Conservation (phyloP, 192 early-diverging fungal species). For the Thamnidium elegans region DNA sequence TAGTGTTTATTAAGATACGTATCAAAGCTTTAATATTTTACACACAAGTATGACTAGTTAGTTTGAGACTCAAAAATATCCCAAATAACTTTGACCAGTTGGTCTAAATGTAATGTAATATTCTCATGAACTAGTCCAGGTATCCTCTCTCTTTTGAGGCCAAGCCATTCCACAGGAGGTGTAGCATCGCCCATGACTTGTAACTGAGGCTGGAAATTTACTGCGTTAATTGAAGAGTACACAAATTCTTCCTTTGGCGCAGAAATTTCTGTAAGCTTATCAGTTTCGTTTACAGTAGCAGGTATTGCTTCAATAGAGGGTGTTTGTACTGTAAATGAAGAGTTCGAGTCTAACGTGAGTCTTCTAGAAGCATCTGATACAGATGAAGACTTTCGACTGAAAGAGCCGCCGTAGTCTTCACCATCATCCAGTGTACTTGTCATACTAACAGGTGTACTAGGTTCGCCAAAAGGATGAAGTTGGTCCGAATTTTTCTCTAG, state of each 20-base stretch:
- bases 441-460: neutral
- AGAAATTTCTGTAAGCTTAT: neutral
- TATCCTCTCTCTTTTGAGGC: conserved; percentile 41
- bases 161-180: conserved; percentile 53
- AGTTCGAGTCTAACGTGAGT: too few species aligned
- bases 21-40: too few species aligned
- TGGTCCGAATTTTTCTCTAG: conserved; percentile 6
- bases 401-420: neutral
- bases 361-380: neutral
- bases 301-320: neutral
- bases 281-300: neutral
- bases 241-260: conserved; percentile 9
- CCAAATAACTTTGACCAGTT: conserved; percentile 31
- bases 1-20: too few species aligned
- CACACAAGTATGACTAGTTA: too few species aligned
- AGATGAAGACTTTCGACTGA: neutral
- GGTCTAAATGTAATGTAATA: conserved; percentile 42
- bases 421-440: neutral
- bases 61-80: conserved; percentile 1
- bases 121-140: conserved; percentile 44
- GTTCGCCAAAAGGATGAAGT: neutral
- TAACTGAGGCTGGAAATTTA: conserved; percentile 46
- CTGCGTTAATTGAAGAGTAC: conserved; percentile 16
- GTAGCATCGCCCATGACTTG: conserved; percentile 50
- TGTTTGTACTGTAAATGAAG: neutral